Base-by-base conservation (phyloP, 306 rosid genomes). In the Quercus mongolica region DNA sequence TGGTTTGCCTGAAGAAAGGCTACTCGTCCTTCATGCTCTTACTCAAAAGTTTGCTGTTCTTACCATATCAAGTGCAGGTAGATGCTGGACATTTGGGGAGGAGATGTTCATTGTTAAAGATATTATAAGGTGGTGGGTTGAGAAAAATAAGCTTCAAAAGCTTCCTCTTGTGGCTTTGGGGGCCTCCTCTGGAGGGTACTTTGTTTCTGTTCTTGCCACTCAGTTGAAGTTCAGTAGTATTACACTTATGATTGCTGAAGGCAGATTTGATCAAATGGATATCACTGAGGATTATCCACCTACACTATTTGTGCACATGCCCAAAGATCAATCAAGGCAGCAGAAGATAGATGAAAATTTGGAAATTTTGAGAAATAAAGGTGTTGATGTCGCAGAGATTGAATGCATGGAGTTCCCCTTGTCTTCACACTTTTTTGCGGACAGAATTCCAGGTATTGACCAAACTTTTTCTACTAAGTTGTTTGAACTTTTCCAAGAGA, bases 221-320 rank as follows among this genome's bases (percentile, higher is more conserved):
- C 23, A 62, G 74, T 62, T 90, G 88, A 87, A 85, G 74, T 91
- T 95, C 67, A 75, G 79, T 59, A 86, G 97, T 63, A 86, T 85
- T 74, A 86, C 90, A 30, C 80, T 91, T 70, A 93, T 95, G 99
- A 92, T 95, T 83, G 97, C 98, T 0, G 96, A 93, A 80, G 99
- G 98, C 72, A 55, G 57, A 95, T 91, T 91, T 88, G 90, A 86
- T 72, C 80, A 79, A 73, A 82, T 93, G 19, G 91, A 89, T 55
- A 28, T 89, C 33, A 74, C 76, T 30, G 76, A 81, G 88, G 83
- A 83, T 76, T 92, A 95, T 64, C 97, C 98, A 0, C 92, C 98
- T 54, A 90, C 92, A 33, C 90, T 91, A 71, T 95, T 95, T 56
- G 94, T 95, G 71, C 99, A 91, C 87, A 95, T 95, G 99, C 99